These are phyloP conservation scores for Elongisporangium prolatum DNA, from an alignment of 352 stramenopile species.

Conservation along the genomic window DNA sequence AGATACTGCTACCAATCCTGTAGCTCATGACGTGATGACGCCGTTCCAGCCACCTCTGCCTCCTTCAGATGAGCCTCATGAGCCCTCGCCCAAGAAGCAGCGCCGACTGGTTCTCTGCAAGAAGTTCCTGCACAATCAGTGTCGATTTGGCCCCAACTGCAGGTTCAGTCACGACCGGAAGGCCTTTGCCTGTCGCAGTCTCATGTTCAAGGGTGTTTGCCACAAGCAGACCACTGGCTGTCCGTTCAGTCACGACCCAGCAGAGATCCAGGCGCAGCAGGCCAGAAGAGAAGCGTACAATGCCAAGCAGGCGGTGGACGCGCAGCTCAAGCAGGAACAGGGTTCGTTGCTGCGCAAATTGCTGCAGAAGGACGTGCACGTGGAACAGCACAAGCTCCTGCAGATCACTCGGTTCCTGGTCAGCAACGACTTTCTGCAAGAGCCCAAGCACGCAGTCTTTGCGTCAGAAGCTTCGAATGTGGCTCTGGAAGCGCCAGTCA, in stretches of 20 bases:
- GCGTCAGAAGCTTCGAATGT: neutral
- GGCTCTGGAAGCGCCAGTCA: neutral
- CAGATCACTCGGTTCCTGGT: slow-evolving; percentile 72
- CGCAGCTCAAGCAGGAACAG: slow-evolving; percentile 60
- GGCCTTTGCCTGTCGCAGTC: slow-evolving; percentile 48
- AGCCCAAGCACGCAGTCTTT: neutral
- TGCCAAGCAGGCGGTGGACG: slow-evolving; percentile 38
- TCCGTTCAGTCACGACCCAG: slow-evolving; percentile 52
- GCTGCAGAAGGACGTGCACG: slow-evolving; percentile 60
- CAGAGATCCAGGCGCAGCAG: slow-evolving; percentile 20
- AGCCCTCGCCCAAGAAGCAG: slow-evolving; percentile 33
- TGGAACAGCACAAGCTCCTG: slow-evolving; percentile 71
- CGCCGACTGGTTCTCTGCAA: slow-evolving; percentile 50
- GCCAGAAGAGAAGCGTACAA: slow-evolving; percentile 25
- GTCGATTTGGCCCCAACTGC: slow-evolving; percentile 52
- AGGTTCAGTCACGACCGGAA: slow-evolving; percentile 68
- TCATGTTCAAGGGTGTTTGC: slow-evolving; percentile 55
- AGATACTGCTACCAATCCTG: no score
- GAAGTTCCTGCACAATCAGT: slow-evolving; percentile 64
- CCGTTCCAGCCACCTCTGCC: slow-evolving; percentile 2
- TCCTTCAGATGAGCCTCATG: neutral
- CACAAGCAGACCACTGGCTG: slow-evolving; percentile 44
- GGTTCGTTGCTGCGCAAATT: slow-evolving; percentile 71
- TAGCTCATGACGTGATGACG: no score
- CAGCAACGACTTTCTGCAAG: slow-evolving; percentile 49